Base-by-base conservation (phyloP, 164 flowering plant species). In the Stephania japonica region DNA sequence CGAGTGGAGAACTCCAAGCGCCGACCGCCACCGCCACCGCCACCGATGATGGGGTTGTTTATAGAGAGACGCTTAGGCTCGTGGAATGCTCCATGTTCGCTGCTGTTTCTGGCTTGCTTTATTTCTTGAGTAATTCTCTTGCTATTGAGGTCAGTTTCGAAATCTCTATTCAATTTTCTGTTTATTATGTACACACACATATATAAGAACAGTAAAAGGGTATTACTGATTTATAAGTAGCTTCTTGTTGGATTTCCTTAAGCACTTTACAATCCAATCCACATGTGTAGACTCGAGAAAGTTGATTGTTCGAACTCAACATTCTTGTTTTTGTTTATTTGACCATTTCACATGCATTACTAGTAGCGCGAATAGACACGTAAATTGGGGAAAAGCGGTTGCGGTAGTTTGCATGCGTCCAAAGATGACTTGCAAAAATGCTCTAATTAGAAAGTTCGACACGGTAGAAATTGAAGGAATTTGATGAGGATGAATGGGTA, bases 51-150 rank as follows among this genome's bases (percentile, higher is more conserved):
- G 53, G 91, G 8, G 85, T 42, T 49, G 90, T 90, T 67, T 91
- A 85, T 61, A 81, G 75, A 81, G 87, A 86, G 38, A 92, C 94
- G 1, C 72, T 92, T 82, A 86, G 97, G 78, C 76, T 94, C 76
- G 97, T 94, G 42, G 99, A 92, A 84, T 92, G 95, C 79, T 83
- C 99, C n/a, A 94, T 92, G 97, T 89, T 94, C 67, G 93, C 99
- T 14, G 89, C 97, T 21, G 88, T 91, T 70, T 80, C 92, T 42
- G 98, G 94, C 0, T 82, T 93, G 63, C 86, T 85, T 0, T 91
- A 86, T 76, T 83, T 91, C 75, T 76, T 94, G 74, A 90, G 97
- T 82, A 88, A 86, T 80, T 91, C 98, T 68, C 93, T 90, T 25
- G 86, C 90, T 2, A 84, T 92, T 78, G 96, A 92, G 97, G 94